phyloP scores from a whole-genome alignment of 2,329 filamentous ascomycete species.

The Penicillium hesseltinei region DNA sequence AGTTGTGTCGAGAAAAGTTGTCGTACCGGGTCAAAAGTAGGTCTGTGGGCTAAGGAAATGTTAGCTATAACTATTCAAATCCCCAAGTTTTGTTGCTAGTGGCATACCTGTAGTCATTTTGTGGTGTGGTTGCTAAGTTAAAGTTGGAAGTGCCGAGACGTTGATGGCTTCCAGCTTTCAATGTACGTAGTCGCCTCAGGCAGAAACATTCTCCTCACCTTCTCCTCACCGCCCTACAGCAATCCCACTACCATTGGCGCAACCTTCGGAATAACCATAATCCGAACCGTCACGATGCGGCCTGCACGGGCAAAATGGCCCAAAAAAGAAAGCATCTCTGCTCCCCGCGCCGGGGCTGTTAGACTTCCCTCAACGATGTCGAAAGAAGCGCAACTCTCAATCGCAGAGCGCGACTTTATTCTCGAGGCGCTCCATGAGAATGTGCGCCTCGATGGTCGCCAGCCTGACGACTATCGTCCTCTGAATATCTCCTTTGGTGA shows the following conservation, averaged over 20 bases:
- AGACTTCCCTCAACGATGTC: slow-evolving; percentile 62
- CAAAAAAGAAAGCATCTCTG: slow-evolving; percentile 15
- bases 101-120: slow-evolving; percentile 45
- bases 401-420: slow-evolving; percentile 84
- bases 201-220: slow-evolving; percentile 6
- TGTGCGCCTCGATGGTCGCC: slow-evolving; percentile 78
- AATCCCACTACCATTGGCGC: background rate
- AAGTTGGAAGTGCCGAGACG: background rate
- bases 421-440: slow-evolving; percentile 76
- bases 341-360: slow-evolving; percentile 23
- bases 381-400: slow-evolving; percentile 84
- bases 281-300: slow-evolving; percentile 12
- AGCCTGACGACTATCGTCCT: slow-evolving; percentile 74
- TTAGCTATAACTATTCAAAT: slow-evolving; percentile 18
- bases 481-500: slow-evolving; percentile 80
- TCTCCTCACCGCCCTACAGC: background rate
- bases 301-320: slow-evolving; percentile 21
- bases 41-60: slow-evolving; percentile 64
- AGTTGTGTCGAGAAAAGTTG: slow-evolving; percentile 1
- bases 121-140: slow-evolving; percentile 2
- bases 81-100: background rate
- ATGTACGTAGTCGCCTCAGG: slow-evolving; percentile 2
- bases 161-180: background rate
- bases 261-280: background rate
- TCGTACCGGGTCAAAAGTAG: slow-evolving; percentile 89